Evolutionary conservation across 441 rosid genomes (phyloP).

Genomic region (Corymbia citriodora): DNA sequence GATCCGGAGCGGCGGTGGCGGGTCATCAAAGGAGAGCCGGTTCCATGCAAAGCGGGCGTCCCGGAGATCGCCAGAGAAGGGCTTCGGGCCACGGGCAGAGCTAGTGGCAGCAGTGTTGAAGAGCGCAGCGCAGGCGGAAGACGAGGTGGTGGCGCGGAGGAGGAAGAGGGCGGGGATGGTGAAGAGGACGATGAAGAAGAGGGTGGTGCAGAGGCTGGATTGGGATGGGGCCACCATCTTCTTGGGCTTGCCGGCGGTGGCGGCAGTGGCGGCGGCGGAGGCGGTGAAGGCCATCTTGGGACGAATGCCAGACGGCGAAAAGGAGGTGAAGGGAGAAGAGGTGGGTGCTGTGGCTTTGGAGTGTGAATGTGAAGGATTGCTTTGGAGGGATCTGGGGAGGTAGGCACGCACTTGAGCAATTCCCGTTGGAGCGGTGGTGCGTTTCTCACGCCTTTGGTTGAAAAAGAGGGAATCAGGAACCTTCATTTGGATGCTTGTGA

Average conservation of each 20-base stretch:
- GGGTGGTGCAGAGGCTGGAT: slow-evolving; percentile 45
- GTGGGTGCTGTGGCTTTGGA: background rate
- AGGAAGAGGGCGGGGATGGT: slow-evolving; percentile 75
- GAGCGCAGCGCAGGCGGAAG: slow-evolving; percentile 39
- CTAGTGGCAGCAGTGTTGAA: background rate
- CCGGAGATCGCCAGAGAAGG: slow-evolving; percentile 78
- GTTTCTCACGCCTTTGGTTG: slow-evolving; percentile 37
- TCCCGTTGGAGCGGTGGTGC: slow-evolving; percentile 25
- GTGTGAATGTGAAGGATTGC: background rate
- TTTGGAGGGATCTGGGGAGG: slow-evolving; percentile 14
- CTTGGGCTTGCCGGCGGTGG: slow-evolving; percentile 40
- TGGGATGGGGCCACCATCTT: slow-evolving; percentile 26
- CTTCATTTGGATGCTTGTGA: background rate
- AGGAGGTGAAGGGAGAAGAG: background rate
- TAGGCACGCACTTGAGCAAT: slow-evolving; percentile 29
- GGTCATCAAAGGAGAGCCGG: slow-evolving; percentile 33
- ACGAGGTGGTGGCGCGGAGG: slow-evolving; percentile 37
- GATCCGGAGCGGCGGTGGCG: slow-evolving; percentile 36
- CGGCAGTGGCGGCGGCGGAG: slow-evolving; percentile 16
- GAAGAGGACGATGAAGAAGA: slow-evolving; percentile 74
- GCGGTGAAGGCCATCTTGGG: slow-evolving; percentile 38
- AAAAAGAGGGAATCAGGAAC: background rate
- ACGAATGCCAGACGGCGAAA: background rate
- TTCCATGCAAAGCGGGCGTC: slow-evolving; percentile 65
- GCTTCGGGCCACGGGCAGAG: background rate